Evolutionary conservation across 306 rosid genomes (phyloP).

Genomic region (Cucurbita ficifolia): DNA sequence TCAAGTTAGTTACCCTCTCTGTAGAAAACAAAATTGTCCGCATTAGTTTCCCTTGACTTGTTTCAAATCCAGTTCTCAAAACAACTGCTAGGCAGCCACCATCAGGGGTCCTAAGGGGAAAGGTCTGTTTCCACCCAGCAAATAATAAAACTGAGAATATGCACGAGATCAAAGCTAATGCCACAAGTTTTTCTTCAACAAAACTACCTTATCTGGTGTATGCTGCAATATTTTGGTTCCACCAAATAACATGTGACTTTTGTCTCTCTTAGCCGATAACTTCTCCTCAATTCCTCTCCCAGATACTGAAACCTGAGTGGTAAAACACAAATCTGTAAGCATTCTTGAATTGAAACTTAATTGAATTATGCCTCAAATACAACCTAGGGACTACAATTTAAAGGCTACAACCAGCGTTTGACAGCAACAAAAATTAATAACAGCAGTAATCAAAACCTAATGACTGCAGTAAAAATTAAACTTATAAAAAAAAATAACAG

Average conservation of each 20-base stretch:
- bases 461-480: too few relatives aligned
- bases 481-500: too few relatives aligned
- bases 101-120: slow-evolving; percentile 79
- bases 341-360: too few relatives aligned
- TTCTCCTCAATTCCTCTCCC: slow-evolving; percentile 64
- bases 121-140: slow-evolving; percentile 47
- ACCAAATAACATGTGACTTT: slow-evolving; percentile 80
- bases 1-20: slow-evolving; percentile 58
- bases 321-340: too few relatives aligned
- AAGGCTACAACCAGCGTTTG: too few relatives aligned
- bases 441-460: too few relatives aligned
- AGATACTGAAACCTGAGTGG: slow-evolving; percentile 44
- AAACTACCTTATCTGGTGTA: slow-evolving; percentile 74
- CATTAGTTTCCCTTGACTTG: slow-evolving; percentile 99
- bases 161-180: slow-evolving; percentile 1
- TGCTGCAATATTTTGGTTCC: slow-evolving; percentile 99
- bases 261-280: slow-evolving; percentile 73
- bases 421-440: too few relatives aligned
- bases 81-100: slow-evolving; percentile 97
- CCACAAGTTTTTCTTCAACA: background rate
- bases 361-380: too few relatives aligned
- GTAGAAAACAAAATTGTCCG: slow-evolving; percentile 96
- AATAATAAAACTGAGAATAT: background rate
- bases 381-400: too few relatives aligned
- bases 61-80: slow-evolving; percentile 93